Percentiles rank a stretch among this genome's conserved stretches.
Evolutionary conservation across 1,284 basidiomycete species (phyloP).

Genomic region (Cryptococcus jaspeensis): DNA sequence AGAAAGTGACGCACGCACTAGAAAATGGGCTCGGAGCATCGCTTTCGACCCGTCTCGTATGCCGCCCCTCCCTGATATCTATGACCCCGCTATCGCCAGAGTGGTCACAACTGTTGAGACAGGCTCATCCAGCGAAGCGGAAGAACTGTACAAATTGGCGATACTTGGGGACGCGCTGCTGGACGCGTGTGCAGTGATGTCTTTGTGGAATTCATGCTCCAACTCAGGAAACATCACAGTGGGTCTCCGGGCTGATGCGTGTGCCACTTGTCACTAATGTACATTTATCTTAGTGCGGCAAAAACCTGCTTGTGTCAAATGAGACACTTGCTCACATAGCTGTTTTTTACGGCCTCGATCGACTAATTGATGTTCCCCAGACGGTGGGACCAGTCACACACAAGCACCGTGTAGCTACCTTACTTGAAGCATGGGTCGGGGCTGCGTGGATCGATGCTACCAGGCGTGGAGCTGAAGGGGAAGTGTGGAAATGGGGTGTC

Average conservation of each 20-base stretch:
- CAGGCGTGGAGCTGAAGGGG: conserved; percentile 19
- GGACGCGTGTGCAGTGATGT: conserved; percentile 1
- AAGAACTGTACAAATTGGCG: conserved; percentile 2
- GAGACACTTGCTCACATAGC: conserved; percentile 1
- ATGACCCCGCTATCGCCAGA: neutral
- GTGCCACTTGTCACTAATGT: neutral
- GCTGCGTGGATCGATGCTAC: conserved; percentile 10
- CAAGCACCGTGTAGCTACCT: neutral
- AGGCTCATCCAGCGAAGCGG: neutral
- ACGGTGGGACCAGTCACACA: neutral
- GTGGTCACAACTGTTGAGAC: neutral
- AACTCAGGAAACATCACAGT: neutral
- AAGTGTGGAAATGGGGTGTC: conserved; percentile 61
- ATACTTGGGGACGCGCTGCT: conserved; percentile 6
- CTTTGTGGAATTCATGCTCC: conserved; percentile 3
- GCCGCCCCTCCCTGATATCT: neutral
- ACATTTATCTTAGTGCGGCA: neutral
- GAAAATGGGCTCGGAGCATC: too few species aligned
- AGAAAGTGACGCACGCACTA: too few species aligned
- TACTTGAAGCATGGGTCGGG: conserved; percentile 6
- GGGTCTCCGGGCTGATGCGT: neutral
- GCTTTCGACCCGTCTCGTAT: neutral
- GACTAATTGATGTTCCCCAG: neutral
- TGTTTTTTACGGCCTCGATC: conserved; percentile 1
- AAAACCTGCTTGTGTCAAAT: neutral